Conservation (phyloP, 306 rosid species). For the Lathyrus tuberosus region DNA sequence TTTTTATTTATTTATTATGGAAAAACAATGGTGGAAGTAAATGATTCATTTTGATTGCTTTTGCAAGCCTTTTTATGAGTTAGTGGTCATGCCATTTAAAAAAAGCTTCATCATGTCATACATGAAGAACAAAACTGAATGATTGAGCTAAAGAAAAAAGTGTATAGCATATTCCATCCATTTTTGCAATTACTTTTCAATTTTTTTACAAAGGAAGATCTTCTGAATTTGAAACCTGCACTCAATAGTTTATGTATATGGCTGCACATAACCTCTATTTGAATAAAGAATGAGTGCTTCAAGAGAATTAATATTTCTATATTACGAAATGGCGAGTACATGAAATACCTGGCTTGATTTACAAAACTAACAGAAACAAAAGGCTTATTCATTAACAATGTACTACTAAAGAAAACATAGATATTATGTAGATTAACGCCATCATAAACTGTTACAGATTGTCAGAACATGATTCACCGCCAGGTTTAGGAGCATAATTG, state of each 20-base stretch:
- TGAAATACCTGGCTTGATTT: conserved; percentile 36
- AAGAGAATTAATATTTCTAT: conserved; percentile 38
- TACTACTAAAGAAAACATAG: conserved; percentile 27
- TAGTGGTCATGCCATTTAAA: conserved; percentile 13
- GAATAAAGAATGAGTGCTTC: conserved; percentile 21
- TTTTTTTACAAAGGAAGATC: conserved; percentile 22
- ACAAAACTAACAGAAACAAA: conserved; percentile 43
- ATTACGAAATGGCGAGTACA: conserved; percentile 48
- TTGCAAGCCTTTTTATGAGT: neutral
- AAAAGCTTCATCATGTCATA: conserved; percentile 10
- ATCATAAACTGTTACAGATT: conserved; percentile 41
- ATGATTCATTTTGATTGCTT: neutral
- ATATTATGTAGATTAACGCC: conserved; percentile 36
- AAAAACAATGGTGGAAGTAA: neutral
- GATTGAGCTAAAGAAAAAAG: neutral
- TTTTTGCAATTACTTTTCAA: neutral
- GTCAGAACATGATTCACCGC: conserved; percentile 62
- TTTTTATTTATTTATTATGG: neutral
- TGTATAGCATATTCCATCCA: conserved; percentile 2
- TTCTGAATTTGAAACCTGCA: neutral
- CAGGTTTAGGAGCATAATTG: conserved; percentile 62
- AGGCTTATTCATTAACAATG: conserved; percentile 35
- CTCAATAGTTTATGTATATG: neutral
- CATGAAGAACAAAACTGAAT: neutral
- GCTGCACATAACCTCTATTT: conserved; percentile 12